These are phyloP conservation scores for Aspergillus ibericus DNA, from an alignment of 2,329 filamentous ascomycete species.

Conservation along the genomic window DNA sequence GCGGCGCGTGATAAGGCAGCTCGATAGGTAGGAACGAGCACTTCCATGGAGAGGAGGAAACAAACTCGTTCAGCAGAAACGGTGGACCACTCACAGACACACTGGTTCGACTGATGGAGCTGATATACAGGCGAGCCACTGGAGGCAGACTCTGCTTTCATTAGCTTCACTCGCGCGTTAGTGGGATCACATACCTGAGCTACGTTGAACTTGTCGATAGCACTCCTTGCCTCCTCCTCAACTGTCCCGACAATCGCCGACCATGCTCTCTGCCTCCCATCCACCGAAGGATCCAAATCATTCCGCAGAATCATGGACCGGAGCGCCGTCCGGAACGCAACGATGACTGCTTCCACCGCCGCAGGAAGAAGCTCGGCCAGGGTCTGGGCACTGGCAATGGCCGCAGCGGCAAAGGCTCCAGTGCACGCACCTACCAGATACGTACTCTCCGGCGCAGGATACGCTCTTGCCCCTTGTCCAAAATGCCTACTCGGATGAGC, in stretches of 20 bases:
- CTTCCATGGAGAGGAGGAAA: constrained; percentile 2
- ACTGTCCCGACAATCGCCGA: neutral
- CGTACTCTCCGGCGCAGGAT: neutral
- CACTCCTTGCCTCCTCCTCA: neutral
- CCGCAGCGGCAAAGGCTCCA: constrained; percentile 2
- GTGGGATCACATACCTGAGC: neutral
- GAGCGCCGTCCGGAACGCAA: constrained; percentile 3
- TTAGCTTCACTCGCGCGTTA: neutral
- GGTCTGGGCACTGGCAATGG: neutral
- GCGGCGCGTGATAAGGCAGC: constrained; percentile 6
- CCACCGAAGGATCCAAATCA: neutral
- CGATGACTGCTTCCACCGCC: constrained; percentile 1
- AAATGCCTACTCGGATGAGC: neutral
- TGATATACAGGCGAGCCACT: constrained; percentile 6
- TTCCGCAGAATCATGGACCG: neutral
- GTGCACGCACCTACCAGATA: constrained; percentile 9
- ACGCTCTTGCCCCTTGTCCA: neutral
- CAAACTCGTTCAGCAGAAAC: neutral
- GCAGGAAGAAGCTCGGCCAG: constrained; percentile 5
- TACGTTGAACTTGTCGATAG: neutral
- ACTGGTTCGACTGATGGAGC: constrained; percentile 4
- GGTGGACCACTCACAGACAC: constrained; percentile 8
- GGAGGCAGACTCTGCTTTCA: neutral
- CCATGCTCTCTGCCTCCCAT: neutral
- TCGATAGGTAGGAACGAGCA: constrained; percentile 8